phyloP scores from a whole-genome alignment of 257 asterid genomes.

The Forsythia viridissima region DNA sequence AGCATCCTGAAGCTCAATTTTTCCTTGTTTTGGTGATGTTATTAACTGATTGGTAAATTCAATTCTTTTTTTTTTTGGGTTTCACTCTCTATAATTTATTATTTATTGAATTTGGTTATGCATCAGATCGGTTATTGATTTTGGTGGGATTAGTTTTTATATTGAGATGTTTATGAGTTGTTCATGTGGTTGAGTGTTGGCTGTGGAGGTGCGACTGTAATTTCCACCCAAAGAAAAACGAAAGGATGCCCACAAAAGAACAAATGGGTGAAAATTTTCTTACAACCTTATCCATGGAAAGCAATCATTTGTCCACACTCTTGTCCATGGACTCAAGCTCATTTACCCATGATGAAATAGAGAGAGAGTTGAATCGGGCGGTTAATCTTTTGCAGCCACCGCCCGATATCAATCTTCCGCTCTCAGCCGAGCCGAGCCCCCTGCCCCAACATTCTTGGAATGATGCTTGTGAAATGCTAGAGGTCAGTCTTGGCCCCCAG shows the following conservation, averaged over 20 bases:
- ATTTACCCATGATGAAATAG: conserved; percentile 43
- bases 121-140: neutral
- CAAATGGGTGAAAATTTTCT: conserved; percentile 49
- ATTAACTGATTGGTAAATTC: neutral
- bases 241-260: conserved; percentile 39
- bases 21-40: neutral
- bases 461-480: conserved; percentile 40
- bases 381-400: conserved; percentile 41
- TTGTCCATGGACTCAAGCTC: conserved; percentile 53
- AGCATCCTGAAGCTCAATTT: neutral
- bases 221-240: conserved; percentile 4
- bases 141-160: conserved; percentile 9
- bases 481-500: conserved; percentile 44
- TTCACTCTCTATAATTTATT: conserved; percentile 2
- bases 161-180: conserved; percentile 23
- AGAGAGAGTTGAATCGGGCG: conserved; percentile 43
- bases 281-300: conserved; percentile 48
- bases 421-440: conserved; percentile 47
- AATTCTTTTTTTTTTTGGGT: neutral
- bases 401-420: conserved; percentile 53
- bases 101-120: neutral
- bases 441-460: conserved; percentile 35
- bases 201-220: conserved; percentile 9
- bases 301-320: conserved; percentile 45
- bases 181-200: conserved; percentile 19